Percentiles rank a stretch among this genome's conserved stretches.
phyloP scores from a whole-genome alignment of 176 grass and related monocot genomes.

The Tillandsia leiboldiana region DNA sequence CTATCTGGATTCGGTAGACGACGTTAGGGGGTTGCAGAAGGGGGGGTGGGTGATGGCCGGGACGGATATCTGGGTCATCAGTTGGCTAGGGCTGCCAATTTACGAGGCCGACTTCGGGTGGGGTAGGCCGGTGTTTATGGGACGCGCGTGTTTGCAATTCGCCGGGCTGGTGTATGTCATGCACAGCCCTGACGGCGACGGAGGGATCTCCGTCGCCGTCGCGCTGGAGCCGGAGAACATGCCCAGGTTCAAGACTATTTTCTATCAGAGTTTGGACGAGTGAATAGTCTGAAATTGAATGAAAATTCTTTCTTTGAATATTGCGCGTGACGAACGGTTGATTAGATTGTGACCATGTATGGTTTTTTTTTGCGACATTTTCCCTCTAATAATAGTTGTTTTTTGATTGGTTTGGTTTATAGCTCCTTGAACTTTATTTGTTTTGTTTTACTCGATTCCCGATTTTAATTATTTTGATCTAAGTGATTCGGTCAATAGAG shows the following conservation, averaged over 20 bases:
- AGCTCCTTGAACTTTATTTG: too few relatives aligned
- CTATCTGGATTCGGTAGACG: conserved; percentile 27
- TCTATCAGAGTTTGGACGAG: conserved; percentile 8
- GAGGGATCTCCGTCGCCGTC: conserved; percentile 15
- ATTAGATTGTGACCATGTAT: too few relatives aligned
- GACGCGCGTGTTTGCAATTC: not conserved
- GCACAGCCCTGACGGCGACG: conserved; percentile 7
- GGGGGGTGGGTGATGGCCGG: conserved; percentile 45
- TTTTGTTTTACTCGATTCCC: too few relatives aligned
- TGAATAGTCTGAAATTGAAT: too few relatives aligned
- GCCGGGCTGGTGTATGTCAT: conserved; percentile 6
- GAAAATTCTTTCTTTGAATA: too few relatives aligned
- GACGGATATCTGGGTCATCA: conserved; percentile 7
- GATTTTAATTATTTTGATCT: too few relatives aligned
- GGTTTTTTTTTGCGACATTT: too few relatives aligned
- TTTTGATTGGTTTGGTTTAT: too few relatives aligned
- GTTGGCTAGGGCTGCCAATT: not conserved
- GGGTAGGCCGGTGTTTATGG: conserved; percentile 5
- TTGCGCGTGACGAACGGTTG: too few relatives aligned
- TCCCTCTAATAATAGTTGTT: too few relatives aligned
- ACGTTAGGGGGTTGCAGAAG: conserved; percentile 31
- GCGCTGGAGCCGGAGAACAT: conserved; percentile 22
- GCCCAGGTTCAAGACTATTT: conserved; percentile 12
- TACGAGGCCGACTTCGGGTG: conserved; percentile 16
- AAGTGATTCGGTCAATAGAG: too few relatives aligned